These are phyloP conservation scores for Dictyostelium purpureum DNA, from an alignment of 78 protist genomes.

Conservation along the genomic window DNA sequence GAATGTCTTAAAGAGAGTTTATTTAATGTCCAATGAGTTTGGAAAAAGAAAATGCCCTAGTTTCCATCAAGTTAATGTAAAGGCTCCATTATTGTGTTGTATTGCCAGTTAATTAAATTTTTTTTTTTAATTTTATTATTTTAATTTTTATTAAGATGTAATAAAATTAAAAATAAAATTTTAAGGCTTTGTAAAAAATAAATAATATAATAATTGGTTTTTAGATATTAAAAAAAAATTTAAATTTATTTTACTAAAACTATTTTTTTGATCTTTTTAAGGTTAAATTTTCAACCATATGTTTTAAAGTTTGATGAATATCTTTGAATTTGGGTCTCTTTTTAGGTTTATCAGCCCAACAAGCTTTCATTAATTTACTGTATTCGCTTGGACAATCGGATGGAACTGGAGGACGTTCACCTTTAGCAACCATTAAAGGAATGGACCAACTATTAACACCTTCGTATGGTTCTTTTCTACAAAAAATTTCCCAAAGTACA, in stretches of 20 bases:
- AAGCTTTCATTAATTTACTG: constrained; percentile 42
- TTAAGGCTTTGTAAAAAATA: too few species aligned
- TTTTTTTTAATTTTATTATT: too few species aligned
- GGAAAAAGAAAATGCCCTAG: too few species aligned
- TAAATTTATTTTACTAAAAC: not conserved
- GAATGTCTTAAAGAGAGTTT: too few species aligned
- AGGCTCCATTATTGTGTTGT: too few species aligned
- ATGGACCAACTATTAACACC: constrained; percentile 56
- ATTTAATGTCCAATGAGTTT: too few species aligned
- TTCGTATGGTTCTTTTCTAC: constrained; percentile 63
- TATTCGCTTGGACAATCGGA: constrained; percentile 52
- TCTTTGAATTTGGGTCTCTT: constrained; percentile 79
- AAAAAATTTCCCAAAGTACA: constrained; percentile 40
- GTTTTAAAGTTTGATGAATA: not conserved
- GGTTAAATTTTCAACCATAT: constrained; percentile 19
- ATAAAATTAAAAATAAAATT: too few species aligned
- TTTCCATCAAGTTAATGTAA: too few species aligned
- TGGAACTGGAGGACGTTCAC: constrained; percentile 65
- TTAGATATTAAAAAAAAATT: too few species aligned
- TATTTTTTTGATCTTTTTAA: constrained; percentile 4
- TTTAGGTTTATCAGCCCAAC: constrained; percentile 75
- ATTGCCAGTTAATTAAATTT: too few species aligned
- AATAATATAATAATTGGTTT: too few species aligned
- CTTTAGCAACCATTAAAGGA: constrained; percentile 63
- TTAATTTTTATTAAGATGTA: too few species aligned